Conservation (phyloP, 495 filamentous ascomycete genomes). For the Umbilicaria muhlenbergii region DNA sequence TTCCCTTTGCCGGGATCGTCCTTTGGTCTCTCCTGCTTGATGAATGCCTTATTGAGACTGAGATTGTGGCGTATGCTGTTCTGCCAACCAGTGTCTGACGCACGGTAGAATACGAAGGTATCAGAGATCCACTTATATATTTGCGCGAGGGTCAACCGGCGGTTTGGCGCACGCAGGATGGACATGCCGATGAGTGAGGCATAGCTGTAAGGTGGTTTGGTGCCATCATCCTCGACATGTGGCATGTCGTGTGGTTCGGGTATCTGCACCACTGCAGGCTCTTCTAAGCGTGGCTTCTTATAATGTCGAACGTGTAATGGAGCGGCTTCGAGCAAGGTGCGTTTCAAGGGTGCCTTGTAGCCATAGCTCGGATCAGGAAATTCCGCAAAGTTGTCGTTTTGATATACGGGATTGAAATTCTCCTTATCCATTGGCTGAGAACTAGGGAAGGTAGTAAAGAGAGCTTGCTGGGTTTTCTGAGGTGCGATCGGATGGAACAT, state of each 20-base stretch:
- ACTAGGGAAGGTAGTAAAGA: conserved; percentile 48
- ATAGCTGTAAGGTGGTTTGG: conserved; percentile 83
- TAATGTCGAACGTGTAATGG: conserved; percentile 52
- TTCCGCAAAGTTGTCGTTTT: conserved; percentile 33
- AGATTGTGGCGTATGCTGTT: conserved; percentile 98
- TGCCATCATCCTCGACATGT: conserved; percentile 66
- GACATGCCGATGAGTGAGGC: conserved; percentile 95
- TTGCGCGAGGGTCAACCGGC: conserved; percentile 79
- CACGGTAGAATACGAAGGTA: conserved; percentile 75
- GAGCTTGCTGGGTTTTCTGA: conserved; percentile 37
- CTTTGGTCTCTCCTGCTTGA: conserved; percentile 90
- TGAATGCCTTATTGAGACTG: conserved; percentile 94
- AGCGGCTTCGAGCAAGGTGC: conserved; percentile 54
- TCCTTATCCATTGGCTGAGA: conserved; percentile 43
- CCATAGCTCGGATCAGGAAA: conserved; percentile 41
- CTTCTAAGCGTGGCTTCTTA: conserved; percentile 44
- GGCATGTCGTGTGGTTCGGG: conserved; percentile 69
- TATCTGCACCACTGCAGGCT: conserved; percentile 30
- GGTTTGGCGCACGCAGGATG: conserved; percentile 72
- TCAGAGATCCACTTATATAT: conserved; percentile 99
- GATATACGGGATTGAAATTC: conserved; percentile 36
- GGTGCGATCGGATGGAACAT: conserved; percentile 33
- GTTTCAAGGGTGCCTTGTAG: conserved; percentile 46
- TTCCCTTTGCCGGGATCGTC: conserved; percentile 98
- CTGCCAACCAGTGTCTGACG: conserved; percentile 81